Evolutionary conservation across 2,329 filamentous ascomycete species (phyloP), one percentile per base, ranked within the genome.

Genomic region (Diaporthe sp.): DNA sequence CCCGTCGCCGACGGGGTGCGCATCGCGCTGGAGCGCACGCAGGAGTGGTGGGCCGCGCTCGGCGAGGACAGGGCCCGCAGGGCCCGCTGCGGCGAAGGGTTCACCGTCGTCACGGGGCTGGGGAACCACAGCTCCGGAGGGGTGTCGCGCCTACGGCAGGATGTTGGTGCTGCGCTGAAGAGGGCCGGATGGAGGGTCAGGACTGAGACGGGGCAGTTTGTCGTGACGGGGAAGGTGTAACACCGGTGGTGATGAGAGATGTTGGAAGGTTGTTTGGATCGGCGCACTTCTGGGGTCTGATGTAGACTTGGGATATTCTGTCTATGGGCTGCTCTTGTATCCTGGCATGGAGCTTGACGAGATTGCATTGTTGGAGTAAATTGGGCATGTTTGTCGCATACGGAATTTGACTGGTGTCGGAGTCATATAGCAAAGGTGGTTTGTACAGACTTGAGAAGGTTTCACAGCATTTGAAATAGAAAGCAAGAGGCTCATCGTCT

Each of bases 161-260:
- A 94, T 22, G 95, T 98, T n/a, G 92, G 90, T 62, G 92, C 91
- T 80, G 92, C 92, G 81, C 86, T 98, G 57, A 88, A 92, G 53
- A 89, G 90, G 59, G 94, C 96, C 76, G 95, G 95, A 0, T 98
- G 96, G 96, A 95, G 91, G 81, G 87, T 97, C 46, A 91, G 95
- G 81, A 88, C 94, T 59, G 89, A 92, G 58, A 92, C 91, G 39
- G 96, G 95, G 0, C 89, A 90, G 51, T 89, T 96, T 80, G 85
- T 92, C 68, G 90, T 98, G 22, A 91, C 86, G 15, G 96, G 96
- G 62, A 79, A 44, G 53, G 46, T 25, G 34, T 74, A 55, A 31
- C 61, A 49, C 10, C 5, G n/a, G 31, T 7, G 31, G 34, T 31
- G 31, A 19, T 19, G 13, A 17, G 31, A 0, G 19, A 28, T 53